Evolutionary conservation across 257 asterid genomes (phyloP).

Genomic region (Forsythia suspensa): DNA sequence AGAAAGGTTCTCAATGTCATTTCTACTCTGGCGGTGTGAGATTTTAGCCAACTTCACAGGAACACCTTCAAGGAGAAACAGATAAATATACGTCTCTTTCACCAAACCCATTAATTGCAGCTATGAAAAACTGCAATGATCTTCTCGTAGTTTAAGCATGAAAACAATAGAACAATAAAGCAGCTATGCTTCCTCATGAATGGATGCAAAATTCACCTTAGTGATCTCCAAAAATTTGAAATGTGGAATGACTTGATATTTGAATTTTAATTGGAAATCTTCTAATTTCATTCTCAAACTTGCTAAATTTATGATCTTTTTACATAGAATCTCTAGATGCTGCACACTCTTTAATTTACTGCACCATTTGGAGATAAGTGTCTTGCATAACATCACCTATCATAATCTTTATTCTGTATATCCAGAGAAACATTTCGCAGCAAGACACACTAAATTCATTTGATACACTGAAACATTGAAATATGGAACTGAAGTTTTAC

Average conservation of each 20-base stretch:
- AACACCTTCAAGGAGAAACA: constrained; percentile 17
- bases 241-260: not conserved
- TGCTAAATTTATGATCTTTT: not conserved
- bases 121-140: not conserved
- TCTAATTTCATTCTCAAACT: not conserved
- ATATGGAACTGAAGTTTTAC: not conserved
- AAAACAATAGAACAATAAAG: not conserved
- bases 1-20: constrained; percentile 24
- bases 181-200: not conserved
- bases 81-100: not conserved
- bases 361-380: not conserved
- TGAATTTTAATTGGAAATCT: not conserved
- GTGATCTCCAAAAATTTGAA: not conserved
- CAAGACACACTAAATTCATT: not conserved
- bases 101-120: not conserved
- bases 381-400: not conserved
- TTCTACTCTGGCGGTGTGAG: constrained; percentile 1
- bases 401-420: not conserved
- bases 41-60: constrained; percentile 21
- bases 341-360: not conserved
- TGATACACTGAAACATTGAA: not conserved
- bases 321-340: not conserved
- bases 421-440: not conserved
- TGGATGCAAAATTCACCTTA: not conserved
- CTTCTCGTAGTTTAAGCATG: not conserved